phyloP scores from a whole-genome alignment of 176 grass and related monocot species.

The Aegilops speltoides region DNA sequence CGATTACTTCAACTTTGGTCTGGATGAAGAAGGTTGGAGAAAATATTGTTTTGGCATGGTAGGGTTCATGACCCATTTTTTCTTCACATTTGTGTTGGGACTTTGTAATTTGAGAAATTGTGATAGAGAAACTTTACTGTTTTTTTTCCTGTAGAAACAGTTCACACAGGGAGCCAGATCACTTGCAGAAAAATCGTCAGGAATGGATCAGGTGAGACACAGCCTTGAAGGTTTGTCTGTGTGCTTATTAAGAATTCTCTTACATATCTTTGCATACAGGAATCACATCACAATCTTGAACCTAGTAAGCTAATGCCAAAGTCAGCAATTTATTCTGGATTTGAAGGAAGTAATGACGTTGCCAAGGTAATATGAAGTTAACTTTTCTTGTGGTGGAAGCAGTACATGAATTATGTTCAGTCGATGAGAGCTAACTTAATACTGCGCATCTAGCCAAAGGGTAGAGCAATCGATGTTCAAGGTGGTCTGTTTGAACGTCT shows the following conservation, averaged over 20 bases:
- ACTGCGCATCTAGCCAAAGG: conserved; percentile 54
- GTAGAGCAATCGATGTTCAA: conserved; percentile 78
- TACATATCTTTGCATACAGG: conserved; percentile 30
- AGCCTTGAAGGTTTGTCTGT: conserved; percentile 19
- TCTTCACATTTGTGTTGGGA: background rate
- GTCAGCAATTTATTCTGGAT: conserved; percentile 37
- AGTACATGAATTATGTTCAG: conserved; percentile 14
- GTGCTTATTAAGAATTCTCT: conserved; percentile 22
- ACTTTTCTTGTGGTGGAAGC: conserved; percentile 9
- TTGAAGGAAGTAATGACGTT: conserved; percentile 35
- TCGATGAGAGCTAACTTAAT: conserved; percentile 36
- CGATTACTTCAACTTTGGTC: conserved; percentile 75
- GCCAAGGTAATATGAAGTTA: conserved; percentile 45
- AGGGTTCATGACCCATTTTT: conserved; percentile 10
- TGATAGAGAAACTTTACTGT: background rate
- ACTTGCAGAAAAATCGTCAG: conserved; percentile 32
- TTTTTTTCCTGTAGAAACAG: conserved; percentile 39
- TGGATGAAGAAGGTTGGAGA: conserved; percentile 88
- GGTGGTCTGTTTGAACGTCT: conserved; percentile 54
- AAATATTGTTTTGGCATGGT: conserved; percentile 69
- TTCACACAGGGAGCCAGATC: conserved; percentile 40
- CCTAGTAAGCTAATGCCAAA: conserved; percentile 28
- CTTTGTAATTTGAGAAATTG: conserved; percentile 12
- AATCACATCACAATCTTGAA: conserved; percentile 30
- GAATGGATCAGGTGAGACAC: conserved; percentile 52